These are phyloP conservation scores for Fusarium udum DNA, from an alignment of 2,329 filamentous ascomycete genomes.

Conservation along the genomic window DNA sequence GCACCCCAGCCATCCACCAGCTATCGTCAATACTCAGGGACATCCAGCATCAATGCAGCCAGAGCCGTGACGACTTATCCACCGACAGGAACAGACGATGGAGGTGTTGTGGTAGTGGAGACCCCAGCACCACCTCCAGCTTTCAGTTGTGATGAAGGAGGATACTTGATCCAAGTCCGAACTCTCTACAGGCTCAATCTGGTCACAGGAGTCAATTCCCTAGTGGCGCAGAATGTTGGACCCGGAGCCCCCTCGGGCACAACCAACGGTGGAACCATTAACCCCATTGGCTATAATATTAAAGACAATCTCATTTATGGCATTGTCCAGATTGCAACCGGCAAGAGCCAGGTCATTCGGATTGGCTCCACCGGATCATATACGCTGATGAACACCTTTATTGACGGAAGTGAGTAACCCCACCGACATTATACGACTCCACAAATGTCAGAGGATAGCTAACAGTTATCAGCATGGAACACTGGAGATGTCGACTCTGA, in stretches of 20 bases:
- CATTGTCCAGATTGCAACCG: background rate
- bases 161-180: constrained; percentile 13
- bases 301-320: constrained; percentile 5
- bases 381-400: constrained; percentile 1
- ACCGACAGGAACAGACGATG: background rate
- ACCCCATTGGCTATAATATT: constrained; percentile 8
- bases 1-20: background rate
- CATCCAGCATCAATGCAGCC: background rate
- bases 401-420: background rate
- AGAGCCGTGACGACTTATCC: background rate
- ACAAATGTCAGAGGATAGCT: background rate
- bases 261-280: background rate
- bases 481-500: background rate
- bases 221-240: background rate
- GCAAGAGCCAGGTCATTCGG: constrained; percentile 4
- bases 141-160: constrained; percentile 15
- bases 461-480: background rate
- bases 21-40: background rate
- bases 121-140: constrained; percentile 3
- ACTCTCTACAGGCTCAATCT: constrained; percentile 10
- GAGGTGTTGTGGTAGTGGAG: background rate
- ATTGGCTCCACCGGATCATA: constrained; percentile 3
- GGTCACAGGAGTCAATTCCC: background rate
- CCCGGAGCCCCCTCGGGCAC: background rate
- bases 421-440: fast-evolving